These are phyloP conservation scores for Solanum chilense DNA, from an alignment of 257 asterid species.

Conservation along the genomic window DNA sequence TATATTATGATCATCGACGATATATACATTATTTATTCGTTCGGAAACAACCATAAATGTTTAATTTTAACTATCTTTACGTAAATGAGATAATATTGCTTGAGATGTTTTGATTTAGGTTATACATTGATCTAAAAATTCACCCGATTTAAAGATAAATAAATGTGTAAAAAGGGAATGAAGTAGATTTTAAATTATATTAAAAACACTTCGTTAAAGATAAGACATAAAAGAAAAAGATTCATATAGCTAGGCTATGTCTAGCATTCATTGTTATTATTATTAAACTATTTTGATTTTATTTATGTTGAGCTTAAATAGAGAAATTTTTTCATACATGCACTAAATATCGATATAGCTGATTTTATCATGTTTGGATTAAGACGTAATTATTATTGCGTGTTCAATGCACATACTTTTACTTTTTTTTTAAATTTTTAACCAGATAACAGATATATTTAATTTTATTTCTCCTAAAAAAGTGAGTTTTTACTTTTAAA, in stretches of 20 bases:
- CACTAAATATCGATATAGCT: not conserved
- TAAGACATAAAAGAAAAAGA: not conserved
- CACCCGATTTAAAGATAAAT: not conserved
- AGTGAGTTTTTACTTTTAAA: not conserved
- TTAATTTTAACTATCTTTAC: not conserved
- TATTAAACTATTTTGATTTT: not conserved
- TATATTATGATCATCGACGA: not conserved
- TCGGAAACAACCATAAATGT: not conserved
- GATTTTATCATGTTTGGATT: not conserved
- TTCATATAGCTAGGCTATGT: not conserved
- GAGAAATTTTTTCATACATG: not conserved
- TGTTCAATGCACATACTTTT: not conserved
- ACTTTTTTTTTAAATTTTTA: not conserved
- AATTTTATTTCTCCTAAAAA: not conserved
- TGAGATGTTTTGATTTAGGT: not conserved
- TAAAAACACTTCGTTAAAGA: no score
- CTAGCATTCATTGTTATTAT: not conserved
- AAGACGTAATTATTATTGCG: not conserved
- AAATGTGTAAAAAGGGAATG: not conserved
- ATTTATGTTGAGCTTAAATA: not conserved
- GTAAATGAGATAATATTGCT: not conserved
- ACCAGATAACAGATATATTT: no score
- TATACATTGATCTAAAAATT: not conserved
- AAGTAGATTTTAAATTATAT: not conserved
- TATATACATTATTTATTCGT: not conserved